Percentiles rank a stretch among this genome's conserved stretches.
phyloP scores from a whole-genome alignment of 1,139 yeast species.

The Debaryomycetaceae sp. region DNA sequence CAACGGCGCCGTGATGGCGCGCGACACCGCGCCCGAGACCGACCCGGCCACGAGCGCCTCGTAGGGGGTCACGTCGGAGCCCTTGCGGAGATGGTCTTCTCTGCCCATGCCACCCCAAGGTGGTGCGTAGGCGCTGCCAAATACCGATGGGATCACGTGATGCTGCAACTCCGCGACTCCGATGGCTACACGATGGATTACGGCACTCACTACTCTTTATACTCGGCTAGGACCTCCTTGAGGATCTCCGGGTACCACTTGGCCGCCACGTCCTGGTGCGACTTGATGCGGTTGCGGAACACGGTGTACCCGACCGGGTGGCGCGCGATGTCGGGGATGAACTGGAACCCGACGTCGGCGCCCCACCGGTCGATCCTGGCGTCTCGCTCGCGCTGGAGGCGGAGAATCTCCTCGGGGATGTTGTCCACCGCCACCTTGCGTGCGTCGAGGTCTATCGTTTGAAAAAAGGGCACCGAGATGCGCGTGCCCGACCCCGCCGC shows the following conservation, averaged over 20 bases:
- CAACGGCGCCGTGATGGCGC: conserved; percentile 80
- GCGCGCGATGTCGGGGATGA: conserved; percentile 37
- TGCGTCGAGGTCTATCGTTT: conserved; percentile 46
- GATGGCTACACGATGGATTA: too few relatives aligned
- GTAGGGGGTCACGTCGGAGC: conserved; percentile 40
- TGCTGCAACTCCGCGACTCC: too few relatives aligned
- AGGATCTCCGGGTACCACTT: conserved; percentile 57
- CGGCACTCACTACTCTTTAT: too few relatives aligned
- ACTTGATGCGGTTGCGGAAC: conserved; percentile 57
- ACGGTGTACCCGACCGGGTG: conserved; percentile 56
- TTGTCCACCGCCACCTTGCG: conserved; percentile 27
- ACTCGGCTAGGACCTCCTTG: conserved; percentile 21
- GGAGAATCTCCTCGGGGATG: conserved; percentile 29
- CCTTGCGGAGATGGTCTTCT: conserved; percentile 50
- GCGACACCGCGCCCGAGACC: conserved; percentile 62
- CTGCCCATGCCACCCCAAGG: too few relatives aligned
- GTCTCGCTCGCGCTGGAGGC: conserved; percentile 34
- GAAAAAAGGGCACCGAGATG: conserved; percentile 52
- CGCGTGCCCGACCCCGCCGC: conserved; percentile 49
- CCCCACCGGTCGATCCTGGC: conserved; percentile 22
- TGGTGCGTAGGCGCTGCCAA: too few relatives aligned
- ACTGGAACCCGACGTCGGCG: conserved; percentile 49
- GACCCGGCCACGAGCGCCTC: conserved; percentile 65
- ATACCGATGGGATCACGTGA: too few relatives aligned
- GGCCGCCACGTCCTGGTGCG: conserved; percentile 64